These are phyloP conservation scores for Zygosaccharomyces pseudobailii DNA, from an alignment of 1,139 yeast genomes.

Conservation along the genomic window DNA sequence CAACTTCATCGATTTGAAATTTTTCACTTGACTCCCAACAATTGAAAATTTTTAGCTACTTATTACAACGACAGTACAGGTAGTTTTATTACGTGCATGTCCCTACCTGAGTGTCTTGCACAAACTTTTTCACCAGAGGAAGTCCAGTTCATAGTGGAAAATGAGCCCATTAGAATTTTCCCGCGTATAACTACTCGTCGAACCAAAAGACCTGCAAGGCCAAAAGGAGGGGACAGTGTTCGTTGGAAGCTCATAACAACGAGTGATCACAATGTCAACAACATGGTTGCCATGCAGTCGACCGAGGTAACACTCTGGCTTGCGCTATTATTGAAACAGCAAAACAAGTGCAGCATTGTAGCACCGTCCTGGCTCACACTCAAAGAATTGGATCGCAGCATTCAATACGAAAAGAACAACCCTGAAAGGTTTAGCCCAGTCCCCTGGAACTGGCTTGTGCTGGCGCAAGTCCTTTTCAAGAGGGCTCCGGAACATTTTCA, in stretches of 20 bases:
- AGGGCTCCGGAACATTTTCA: slow-evolving; percentile 70
- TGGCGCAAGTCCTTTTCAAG: slow-evolving; percentile 59
- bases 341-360: slow-evolving; percentile 78
- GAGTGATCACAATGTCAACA: slow-evolving; percentile 45
- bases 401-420: slow-evolving; percentile 62
- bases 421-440: slow-evolving; percentile 60
- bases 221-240: slow-evolving; percentile 3
- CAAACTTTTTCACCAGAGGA: slow-evolving; percentile 70
- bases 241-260: slow-evolving; percentile 24
- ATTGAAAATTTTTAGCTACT: neutral
- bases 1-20: neutral
- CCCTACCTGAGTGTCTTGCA: slow-evolving; percentile 55
- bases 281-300: slow-evolving; percentile 59
- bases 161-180: slow-evolving; percentile 62
- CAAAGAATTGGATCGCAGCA: slow-evolving; percentile 49
- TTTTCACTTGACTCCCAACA: neutral
- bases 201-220: slow-evolving; percentile 4
- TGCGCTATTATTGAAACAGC: slow-evolving; percentile 76
- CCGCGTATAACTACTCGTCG: slow-evolving; percentile 44
- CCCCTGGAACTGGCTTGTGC: slow-evolving; percentile 87
- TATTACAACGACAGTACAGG: neutral
- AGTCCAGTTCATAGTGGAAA: slow-evolving; percentile 80
- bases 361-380: slow-evolving; percentile 84
- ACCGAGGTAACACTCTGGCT: slow-evolving; percentile 81
- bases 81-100: slow-evolving; percentile 40